Conservation (phyloP, 306 rosid genomes). For the Citrullus colocynthis region DNA sequence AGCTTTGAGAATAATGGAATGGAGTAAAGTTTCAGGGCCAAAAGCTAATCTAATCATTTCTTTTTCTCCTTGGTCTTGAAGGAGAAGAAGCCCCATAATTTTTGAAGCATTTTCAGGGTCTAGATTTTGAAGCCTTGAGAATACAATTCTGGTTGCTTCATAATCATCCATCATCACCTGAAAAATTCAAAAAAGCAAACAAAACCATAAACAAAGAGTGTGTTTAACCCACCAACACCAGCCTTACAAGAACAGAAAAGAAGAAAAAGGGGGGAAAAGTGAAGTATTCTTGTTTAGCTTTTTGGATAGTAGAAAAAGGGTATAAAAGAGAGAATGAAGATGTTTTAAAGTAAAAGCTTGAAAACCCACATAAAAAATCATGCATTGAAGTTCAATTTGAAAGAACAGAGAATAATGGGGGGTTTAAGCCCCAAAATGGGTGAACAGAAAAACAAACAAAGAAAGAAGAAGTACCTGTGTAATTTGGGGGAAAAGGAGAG, state of each 20-base stretch:
- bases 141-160: conserved; percentile 88
- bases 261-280: conserved; percentile 12
- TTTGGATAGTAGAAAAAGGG: conserved; percentile 24
- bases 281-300: conserved; percentile 62
- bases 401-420: background rate
- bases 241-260: no score
- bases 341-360: background rate
- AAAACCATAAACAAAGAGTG: no score
- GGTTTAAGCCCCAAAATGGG: background rate
- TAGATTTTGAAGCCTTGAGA: conserved; percentile 70
- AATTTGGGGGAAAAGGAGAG: background rate
- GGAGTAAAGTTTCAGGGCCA: conserved; percentile 79
- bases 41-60: conserved; percentile 94
- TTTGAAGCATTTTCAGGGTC: conserved; percentile 98
- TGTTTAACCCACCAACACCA: conserved; percentile 15
- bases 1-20: conserved; percentile 66
- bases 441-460: background rate
- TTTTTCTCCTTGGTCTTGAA: conserved; percentile 96
- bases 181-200: background rate
- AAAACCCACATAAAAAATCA: background rate
- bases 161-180: conserved; percentile 64
- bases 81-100: conserved; percentile 83
- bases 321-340: background rate
- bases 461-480: background rate
- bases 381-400: background rate